Evolutionary conservation across 2,329 filamentous ascomycete species (phyloP).

Genomic region (Penicillium sp.): DNA sequence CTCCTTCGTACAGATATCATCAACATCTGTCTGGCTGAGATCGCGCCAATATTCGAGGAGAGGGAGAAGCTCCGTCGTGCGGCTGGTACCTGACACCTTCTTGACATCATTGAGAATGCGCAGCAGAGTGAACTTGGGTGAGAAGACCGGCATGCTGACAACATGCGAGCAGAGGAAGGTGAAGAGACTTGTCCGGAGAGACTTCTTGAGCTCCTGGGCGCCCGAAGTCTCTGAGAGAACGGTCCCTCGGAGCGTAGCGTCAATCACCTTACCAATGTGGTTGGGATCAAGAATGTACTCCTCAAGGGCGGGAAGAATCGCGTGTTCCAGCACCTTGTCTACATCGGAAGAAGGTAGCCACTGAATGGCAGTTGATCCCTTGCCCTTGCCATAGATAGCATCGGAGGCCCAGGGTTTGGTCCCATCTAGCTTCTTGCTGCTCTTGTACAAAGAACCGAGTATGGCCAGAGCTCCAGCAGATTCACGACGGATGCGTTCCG

Average conservation of each 20-base stretch:
- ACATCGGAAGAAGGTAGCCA: slow-evolving; percentile 66
- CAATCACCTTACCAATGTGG: slow-evolving; percentile 70
- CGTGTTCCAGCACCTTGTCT: slow-evolving; percentile 66
- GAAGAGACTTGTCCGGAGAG: slow-evolving; percentile 69
- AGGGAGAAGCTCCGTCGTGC: slow-evolving; percentile 78
- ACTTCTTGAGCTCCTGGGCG: slow-evolving; percentile 65
- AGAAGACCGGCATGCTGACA: slow-evolving; percentile 69
- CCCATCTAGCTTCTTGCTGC: slow-evolving; percentile 51
- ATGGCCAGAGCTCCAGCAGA: slow-evolving; percentile 71
- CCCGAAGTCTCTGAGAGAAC: slow-evolving; percentile 41
- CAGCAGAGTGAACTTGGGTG: slow-evolving; percentile 75
- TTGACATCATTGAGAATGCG: slow-evolving; percentile 72
- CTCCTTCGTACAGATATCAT: slow-evolving; percentile 57
- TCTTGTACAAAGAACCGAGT: slow-evolving; percentile 59
- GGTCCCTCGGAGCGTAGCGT: slow-evolving; percentile 63
- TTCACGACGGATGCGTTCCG: slow-evolving; percentile 75
- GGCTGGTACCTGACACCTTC: slow-evolving; percentile 73
- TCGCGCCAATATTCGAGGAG: slow-evolving; percentile 72
- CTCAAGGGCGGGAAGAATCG: slow-evolving; percentile 78
- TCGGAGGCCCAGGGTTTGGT: slow-evolving; percentile 64
- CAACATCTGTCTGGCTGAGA: slow-evolving; percentile 59
- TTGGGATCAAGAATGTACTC: slow-evolving; percentile 82
- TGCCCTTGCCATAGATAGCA: slow-evolving; percentile 67
- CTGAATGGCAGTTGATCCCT: slow-evolving; percentile 55
- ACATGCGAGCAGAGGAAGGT: slow-evolving; percentile 76